Conservation (phyloP, 768 basidiomycete genomes). For the Lactarius sanguifluus region DNA sequence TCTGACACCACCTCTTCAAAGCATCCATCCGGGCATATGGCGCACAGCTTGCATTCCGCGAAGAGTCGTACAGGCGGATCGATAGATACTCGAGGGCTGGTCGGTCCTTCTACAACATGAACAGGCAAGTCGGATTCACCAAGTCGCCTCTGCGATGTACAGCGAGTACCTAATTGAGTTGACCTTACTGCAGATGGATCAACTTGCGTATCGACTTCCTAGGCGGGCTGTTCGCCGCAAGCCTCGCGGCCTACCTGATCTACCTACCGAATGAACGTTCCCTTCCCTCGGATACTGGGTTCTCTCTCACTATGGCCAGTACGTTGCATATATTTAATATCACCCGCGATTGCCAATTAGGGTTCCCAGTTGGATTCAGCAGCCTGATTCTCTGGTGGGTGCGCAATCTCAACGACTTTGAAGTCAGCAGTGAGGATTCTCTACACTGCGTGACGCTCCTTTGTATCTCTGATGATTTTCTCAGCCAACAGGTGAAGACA, state of each 20-base stretch:
- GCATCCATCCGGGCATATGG: slow-evolving; percentile 56
- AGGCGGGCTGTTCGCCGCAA: slow-evolving; percentile 51
- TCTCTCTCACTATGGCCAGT: slow-evolving; percentile 46
- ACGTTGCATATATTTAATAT: slow-evolving; percentile 7
- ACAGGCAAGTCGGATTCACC: slow-evolving; percentile 37
- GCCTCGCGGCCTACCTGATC: slow-evolving; percentile 53
- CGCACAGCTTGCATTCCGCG: slow-evolving; percentile 45
- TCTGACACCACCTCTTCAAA: slow-evolving; percentile 13
- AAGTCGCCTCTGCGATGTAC: background rate
- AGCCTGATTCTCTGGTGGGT: slow-evolving; percentile 53
- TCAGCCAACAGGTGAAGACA: slow-evolving; percentile 35
- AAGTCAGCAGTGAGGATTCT: slow-evolving; percentile 41
- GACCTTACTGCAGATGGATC: slow-evolving; percentile 43
- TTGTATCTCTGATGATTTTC: background rate
- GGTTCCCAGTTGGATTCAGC: slow-evolving; percentile 49
- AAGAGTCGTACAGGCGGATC: slow-evolving; percentile 46
- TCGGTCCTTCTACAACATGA: slow-evolving; percentile 48
- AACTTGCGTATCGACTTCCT: slow-evolving; percentile 54
- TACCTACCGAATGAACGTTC: slow-evolving; percentile 42
- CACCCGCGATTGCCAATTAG: background rate
- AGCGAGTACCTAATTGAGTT: background rate
- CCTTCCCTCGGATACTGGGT: slow-evolving; percentile 41
- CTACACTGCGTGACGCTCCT: background rate
- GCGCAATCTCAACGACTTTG: slow-evolving; percentile 43
- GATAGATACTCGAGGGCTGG: slow-evolving; percentile 46